Conservation (phyloP, 1,139 yeast genomes). For the Scheffersomyces parashehatae region DNA sequence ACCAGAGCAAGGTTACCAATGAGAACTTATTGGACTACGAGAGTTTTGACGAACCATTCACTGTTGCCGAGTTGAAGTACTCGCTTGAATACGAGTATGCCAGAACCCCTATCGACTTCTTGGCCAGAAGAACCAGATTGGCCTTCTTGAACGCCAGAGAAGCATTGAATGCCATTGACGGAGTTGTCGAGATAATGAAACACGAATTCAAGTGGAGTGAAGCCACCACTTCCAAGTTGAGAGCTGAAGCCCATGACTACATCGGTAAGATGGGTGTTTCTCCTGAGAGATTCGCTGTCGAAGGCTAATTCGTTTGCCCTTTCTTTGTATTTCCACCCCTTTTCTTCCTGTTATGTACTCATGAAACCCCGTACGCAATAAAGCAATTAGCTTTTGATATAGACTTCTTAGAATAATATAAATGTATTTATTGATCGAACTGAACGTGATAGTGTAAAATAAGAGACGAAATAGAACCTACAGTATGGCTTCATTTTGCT, state of each 20-base stretch:
- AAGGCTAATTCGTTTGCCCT: constrained; percentile 13
- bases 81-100: constrained; percentile 82
- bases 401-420: too few relatives aligned
- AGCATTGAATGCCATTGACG: constrained; percentile 78
- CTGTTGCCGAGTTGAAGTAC: constrained; percentile 88
- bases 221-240: constrained; percentile 58
- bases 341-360: too few relatives aligned
- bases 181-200: constrained; percentile 84
- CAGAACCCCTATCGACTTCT: constrained; percentile 85
- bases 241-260: constrained; percentile 52
- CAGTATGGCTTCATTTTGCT: too few relatives aligned
- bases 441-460: too few relatives aligned
- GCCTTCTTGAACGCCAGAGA: constrained; percentile 90
- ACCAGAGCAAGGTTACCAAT: constrained; percentile 31
- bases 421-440: too few relatives aligned
- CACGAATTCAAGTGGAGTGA: constrained; percentile 75
- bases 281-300: constrained; percentile 39
- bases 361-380: too few relatives aligned
- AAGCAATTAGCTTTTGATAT: too few relatives aligned
- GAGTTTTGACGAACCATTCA: constrained; percentile 80
- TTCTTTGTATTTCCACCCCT: too few relatives aligned
- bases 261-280: constrained; percentile 61
- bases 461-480: too few relatives aligned
- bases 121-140: constrained; percentile 90
- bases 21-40: constrained; percentile 45